A percentile compares a stretch with the other conserved stretches of the same genome.
Conservation (phyloP, 768 basidiomycete genomes). For the Serendipita sp. region DNA sequence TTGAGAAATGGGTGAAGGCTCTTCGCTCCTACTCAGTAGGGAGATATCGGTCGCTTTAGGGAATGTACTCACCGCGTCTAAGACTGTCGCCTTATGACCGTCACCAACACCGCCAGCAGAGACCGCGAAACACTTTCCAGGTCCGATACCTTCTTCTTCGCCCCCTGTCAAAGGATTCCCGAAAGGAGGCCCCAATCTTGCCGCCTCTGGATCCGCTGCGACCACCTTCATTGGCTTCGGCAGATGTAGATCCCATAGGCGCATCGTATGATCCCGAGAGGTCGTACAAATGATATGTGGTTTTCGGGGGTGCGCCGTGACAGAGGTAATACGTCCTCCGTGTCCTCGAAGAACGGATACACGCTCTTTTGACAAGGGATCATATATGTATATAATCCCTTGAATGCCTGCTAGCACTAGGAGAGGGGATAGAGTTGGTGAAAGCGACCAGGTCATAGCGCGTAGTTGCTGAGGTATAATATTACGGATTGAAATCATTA, state of each 20-base stretch:
- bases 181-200: background rate
- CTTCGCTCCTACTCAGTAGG: background rate
- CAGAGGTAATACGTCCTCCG: slow-evolving; percentile 2
- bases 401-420: background rate
- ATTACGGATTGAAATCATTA: background rate
- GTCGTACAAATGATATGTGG: background rate
- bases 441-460: background rate
- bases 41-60: background rate
- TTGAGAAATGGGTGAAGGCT: background rate
- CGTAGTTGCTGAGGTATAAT: background rate
- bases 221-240: background rate
- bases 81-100: background rate
- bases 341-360: background rate
- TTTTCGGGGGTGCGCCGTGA: background rate
- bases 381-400: background rate
- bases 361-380: background rate
- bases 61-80: background rate
- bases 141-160: background rate
- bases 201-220: background rate
- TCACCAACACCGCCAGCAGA: background rate
- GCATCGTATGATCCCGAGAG: background rate
- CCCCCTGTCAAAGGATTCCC: background rate
- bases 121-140: background rate
- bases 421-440: background rate
- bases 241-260: background rate